phyloP scores from a whole-genome alignment of 169 alveolate species.

The Perkinsus olseni region DNA sequence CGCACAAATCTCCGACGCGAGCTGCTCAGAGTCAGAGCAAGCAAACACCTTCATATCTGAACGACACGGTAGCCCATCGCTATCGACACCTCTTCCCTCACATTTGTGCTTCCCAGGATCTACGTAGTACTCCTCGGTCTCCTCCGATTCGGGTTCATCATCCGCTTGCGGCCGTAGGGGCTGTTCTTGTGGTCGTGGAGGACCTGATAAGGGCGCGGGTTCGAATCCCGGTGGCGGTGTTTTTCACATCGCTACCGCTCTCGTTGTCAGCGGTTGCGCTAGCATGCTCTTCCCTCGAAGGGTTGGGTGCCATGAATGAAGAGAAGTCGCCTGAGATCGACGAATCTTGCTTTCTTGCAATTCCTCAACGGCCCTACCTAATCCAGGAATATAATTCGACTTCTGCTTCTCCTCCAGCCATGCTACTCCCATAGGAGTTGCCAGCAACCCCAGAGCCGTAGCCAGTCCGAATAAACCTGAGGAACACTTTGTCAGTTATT shows the following conservation, averaged over 20 bases:
- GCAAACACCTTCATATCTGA: neutral
- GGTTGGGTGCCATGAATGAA: neutral
- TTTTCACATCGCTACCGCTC: neutral
- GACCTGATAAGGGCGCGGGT: neutral
- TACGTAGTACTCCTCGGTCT: neutral
- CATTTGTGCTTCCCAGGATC: neutral
- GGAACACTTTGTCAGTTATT: too few species aligned
- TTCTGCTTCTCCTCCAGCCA: neutral
- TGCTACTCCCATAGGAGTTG: neutral
- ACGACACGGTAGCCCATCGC: neutral
- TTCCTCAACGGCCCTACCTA: neutral
- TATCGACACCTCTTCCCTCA: neutral
- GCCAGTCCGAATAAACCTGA: neutral
- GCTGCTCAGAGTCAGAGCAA: neutral
- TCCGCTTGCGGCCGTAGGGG: neutral
- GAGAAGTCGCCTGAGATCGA: neutral
- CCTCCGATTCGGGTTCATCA: neutral
- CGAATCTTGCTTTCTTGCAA: too few species aligned
- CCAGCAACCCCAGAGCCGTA: neutral
- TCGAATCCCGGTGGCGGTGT: too few species aligned
- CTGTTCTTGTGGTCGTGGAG: neutral
- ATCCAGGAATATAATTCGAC: neutral
- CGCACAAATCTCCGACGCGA: neutral
- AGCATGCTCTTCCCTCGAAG: neutral
- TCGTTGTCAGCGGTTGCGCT: neutral